These are phyloP conservation scores for Adansonia rubrostipa DNA, from an alignment of 441 rosid genomes.

Conservation along the genomic window DNA sequence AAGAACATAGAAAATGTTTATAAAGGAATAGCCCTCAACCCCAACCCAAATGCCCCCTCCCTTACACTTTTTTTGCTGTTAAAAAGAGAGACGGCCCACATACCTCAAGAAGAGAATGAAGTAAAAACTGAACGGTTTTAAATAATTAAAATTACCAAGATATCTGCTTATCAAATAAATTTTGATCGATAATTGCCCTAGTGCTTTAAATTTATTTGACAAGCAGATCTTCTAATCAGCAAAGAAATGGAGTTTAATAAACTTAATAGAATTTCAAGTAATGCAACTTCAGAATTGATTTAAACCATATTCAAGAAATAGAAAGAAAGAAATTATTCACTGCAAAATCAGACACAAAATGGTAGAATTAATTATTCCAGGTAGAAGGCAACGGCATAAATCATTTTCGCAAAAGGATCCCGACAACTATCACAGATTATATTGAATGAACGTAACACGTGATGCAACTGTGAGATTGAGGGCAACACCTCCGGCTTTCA, in stretches of 20 bases:
- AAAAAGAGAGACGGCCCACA: not conserved
- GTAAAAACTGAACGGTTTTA: not conserved
- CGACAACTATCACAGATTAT: not conserved
- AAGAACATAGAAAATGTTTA: not conserved
- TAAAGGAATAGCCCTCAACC: not conserved
- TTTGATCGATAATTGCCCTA: not conserved
- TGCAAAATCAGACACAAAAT: not conserved
- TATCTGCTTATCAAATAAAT: not conserved
- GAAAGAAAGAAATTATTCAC: not conserved
- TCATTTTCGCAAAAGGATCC: not conserved
- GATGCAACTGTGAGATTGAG: constrained; percentile 96
- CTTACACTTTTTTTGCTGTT: not conserved
- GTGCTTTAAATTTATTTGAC: too few relatives aligned
- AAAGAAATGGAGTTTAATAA: not conserved
- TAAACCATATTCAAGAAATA: not conserved
- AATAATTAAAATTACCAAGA: not conserved
- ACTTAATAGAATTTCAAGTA: not conserved
- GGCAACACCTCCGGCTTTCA: constrained; percentile 97
- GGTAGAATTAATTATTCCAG: not conserved
- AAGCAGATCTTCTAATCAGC: not conserved
- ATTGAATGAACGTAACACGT: constrained; percentile 44
- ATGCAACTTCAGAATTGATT: not conserved
- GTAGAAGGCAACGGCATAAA: not conserved
- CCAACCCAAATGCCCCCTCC: not conserved
- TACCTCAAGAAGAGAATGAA: not conserved